A percentile compares a stretch with the other conserved stretches of the same genome.
phyloP scores from a whole-genome alignment of 2,329 filamentous ascomycete genomes.

The Leptographium lundbergii region DNA sequence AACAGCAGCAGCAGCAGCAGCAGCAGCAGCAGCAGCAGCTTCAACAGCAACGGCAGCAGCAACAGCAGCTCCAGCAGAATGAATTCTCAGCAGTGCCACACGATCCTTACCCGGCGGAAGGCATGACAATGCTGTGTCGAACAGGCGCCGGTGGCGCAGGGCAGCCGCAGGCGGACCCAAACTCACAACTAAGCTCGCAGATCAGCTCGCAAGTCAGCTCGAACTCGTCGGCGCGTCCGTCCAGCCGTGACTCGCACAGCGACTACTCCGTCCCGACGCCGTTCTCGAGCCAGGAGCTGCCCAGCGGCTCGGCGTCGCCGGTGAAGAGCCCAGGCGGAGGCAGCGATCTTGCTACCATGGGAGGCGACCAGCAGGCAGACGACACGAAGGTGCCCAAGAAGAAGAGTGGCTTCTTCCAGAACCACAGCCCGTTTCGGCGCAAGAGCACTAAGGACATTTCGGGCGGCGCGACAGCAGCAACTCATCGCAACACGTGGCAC shows the following conservation, averaged over 20 bases:
- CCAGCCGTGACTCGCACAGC: conserved; percentile 78
- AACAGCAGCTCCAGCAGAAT: conserved; percentile 12
- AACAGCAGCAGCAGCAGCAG: neutral
- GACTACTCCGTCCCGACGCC: conserved; percentile 85
- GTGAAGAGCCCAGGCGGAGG: conserved; percentile 34
- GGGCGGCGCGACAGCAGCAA: conserved; percentile 18
- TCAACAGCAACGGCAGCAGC: conserved; percentile 11
- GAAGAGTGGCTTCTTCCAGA: conserved; percentile 83
- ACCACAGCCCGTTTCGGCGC: conserved; percentile 80
- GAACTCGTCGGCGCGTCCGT: conserved; percentile 54
- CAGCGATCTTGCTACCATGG: neutral
- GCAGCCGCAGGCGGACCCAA: conserved; percentile 22
- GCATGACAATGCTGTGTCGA: conserved; percentile 95
- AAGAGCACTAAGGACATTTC: conserved; percentile 71
- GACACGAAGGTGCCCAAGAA: conserved; percentile 58
- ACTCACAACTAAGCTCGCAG: conserved; percentile 33
- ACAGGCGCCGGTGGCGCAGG: conserved; percentile 22
- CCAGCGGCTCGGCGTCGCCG: conserved; percentile 58
- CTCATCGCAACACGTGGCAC: conserved; percentile 50
- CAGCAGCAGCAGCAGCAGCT: conserved; percentile 15
- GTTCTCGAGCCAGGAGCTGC: conserved; percentile 71
- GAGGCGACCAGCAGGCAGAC: conserved; percentile 24
- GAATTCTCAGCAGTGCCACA: conserved; percentile 60
- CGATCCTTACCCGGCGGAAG: conserved; percentile 87
- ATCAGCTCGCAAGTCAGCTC: conserved; percentile 22